These are phyloP conservation scores for Penicillium paradoxum DNA, from an alignment of 495 filamentous ascomycete genomes.

Conservation along the genomic window DNA sequence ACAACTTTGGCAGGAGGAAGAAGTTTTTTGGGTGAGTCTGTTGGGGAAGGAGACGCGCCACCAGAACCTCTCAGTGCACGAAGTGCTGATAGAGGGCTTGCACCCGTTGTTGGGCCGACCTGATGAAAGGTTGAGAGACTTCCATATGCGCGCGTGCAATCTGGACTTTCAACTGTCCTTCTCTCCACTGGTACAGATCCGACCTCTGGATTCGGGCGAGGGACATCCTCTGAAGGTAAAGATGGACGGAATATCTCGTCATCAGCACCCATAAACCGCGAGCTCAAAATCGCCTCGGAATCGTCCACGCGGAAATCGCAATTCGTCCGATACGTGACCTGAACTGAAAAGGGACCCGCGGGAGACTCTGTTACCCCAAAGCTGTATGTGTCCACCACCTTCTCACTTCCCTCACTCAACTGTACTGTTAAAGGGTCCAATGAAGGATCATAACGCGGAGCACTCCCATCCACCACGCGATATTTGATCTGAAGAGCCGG, in stretches of 20 bases:
- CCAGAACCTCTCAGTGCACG: conserved; percentile 58
- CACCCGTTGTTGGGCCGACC: conserved; percentile 62
- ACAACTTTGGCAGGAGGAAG: conserved; percentile 54
- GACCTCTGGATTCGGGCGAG: conserved; percentile 48
- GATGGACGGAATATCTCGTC: conserved; percentile 82
- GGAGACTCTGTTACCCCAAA: conserved; percentile 82
- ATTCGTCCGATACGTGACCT: conserved; percentile 77
- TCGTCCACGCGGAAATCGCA: conserved; percentile 90
- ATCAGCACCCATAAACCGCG: conserved; percentile 90
- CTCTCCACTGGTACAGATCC: conserved; percentile 66
- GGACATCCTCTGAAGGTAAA: conserved; percentile 41
- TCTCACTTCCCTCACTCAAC: conserved; percentile 59
- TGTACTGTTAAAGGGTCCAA: conserved; percentile 67
- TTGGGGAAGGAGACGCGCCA: conserved; percentile 38
- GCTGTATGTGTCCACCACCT: conserved; percentile 67
- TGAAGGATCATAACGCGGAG: conserved; percentile 32
- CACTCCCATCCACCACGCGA: conserved; percentile 62
- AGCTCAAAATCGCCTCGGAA: conserved; percentile 84
- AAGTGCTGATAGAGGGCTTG: conserved; percentile 84
- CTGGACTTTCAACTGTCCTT: conserved; percentile 46
- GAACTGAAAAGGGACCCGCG: conserved; percentile 73
- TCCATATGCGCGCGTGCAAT: conserved; percentile 79
- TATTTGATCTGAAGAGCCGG: conserved; percentile 69
- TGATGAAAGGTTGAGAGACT: conserved; percentile 92
- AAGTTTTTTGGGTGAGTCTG: conserved; percentile 59